Base-by-base conservation (phyloP, 2,329 filamentous ascomycete genomes). In the Chaetothyriales sp. region DNA sequence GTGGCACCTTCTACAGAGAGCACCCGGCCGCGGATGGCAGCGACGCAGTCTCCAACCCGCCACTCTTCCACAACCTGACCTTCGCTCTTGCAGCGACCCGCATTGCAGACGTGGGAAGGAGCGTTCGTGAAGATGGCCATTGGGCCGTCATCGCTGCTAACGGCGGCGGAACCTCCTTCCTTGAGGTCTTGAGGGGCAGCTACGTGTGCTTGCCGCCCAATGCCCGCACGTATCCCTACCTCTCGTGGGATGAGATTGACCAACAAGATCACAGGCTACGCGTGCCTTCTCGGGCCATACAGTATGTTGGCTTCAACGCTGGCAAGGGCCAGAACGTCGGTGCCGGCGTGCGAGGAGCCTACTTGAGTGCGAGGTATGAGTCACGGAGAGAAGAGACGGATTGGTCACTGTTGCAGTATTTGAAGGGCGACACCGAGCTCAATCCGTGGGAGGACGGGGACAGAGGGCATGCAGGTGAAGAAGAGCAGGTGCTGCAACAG, bases 311-410 rank as follows among this genome's bases (percentile, higher is more conserved):
- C 0, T 97, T 97, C 63, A 86, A 88, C 63, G 81, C 80, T 1
- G 85, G 89, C 60, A 76, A 80, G 22, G 75, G 76, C 5, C 63
- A 62, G 69, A 74, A 47, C 69, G 78, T 13, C 70, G 77, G 5
- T 75, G 68, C 67, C 10, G 69, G 69, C 13, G 65, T 68, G 4
- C 66, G 80, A n/a, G 85, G 85, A 18, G 83, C 88, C 4, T 95
- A 95, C 65, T 71, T 97, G 18, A 89, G 86, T 54, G 89, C 89
- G 15, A 77, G 92, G 43, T 98, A 97, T 66, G 92, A 98, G 73
- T 89, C 85, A 54, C 74, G 84, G 40, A 77, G 87, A 29, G 90
- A 95, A 68, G 82, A 81, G 50, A 94, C 86, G 1, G 92, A 97
- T 66, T 94, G 90, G 68, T 86, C 85, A 0, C 75, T 97, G 1